Evolutionary conservation across 2,329 filamentous ascomycete genomes (phyloP).

Genomic region (Amesomyces nigricolor): DNA sequence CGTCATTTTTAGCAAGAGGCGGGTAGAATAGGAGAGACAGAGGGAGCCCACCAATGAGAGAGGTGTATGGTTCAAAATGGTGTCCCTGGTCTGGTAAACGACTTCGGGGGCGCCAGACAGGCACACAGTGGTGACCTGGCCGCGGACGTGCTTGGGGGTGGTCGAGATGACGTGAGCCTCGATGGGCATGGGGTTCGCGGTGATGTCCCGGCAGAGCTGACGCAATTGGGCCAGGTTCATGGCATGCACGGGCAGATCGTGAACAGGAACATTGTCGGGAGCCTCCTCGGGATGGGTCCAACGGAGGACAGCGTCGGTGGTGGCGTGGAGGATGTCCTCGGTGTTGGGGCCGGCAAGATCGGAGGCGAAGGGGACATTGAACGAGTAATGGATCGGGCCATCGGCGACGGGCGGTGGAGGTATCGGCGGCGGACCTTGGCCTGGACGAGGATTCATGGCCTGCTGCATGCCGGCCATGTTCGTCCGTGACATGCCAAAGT

Average conservation of each 20-base stretch:
- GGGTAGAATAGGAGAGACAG: slow-evolving; percentile 18
- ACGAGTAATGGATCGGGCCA: slow-evolving; percentile 81
- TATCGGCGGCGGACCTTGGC: slow-evolving; percentile 49
- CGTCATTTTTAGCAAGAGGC: slow-evolving; percentile 28
- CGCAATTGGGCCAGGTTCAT: slow-evolving; percentile 77
- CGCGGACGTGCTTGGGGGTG: slow-evolving; percentile 65
- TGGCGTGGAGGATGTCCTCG: slow-evolving; percentile 92
- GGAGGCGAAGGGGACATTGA: slow-evolving; percentile 94
- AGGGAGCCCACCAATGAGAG: slow-evolving; percentile 72
- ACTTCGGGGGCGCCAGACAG: slow-evolving; percentile 82
- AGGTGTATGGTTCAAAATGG: slow-evolving; percentile 84
- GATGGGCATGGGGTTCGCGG: slow-evolving; percentile 62
- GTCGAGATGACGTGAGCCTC: slow-evolving; percentile 81
- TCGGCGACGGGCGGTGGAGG: slow-evolving; percentile 67
- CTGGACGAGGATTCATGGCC: slow-evolving; percentile 49
- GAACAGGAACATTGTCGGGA: slow-evolving; percentile 74
- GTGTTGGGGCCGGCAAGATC: slow-evolving; percentile 87
- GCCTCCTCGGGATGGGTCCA: slow-evolving; percentile 92
- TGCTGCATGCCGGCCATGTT: slow-evolving; percentile 50
- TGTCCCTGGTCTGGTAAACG: slow-evolving; percentile 84
- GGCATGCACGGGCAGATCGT: slow-evolving; percentile 87
- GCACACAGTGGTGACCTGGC: slow-evolving; percentile 78
- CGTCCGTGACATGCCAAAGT: slow-evolving; percentile 57
- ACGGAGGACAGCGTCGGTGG: slow-evolving; percentile 75
- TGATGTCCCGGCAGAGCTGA: slow-evolving; percentile 76